Evolutionary conservation across 768 basidiomycete genomes (phyloP), one percentile per base, ranked within the genome.

Genomic region (Lentinula raphanica): DNA sequence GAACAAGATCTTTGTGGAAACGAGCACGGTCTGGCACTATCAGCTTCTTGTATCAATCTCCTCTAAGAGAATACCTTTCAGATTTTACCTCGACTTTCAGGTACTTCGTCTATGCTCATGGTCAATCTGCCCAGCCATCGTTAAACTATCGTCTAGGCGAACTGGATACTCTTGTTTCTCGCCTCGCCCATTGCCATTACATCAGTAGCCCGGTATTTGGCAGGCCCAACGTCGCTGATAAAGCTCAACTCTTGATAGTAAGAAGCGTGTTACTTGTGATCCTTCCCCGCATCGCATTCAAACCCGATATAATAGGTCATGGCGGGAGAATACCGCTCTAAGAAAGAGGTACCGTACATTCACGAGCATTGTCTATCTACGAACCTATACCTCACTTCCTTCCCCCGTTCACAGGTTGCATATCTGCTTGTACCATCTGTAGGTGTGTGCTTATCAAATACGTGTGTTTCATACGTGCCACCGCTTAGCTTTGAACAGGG

Each of bases 1-100:
- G 66, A 70, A 76, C 62, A 93, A 86, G 68, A 88, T 92, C 46
- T 92, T 94, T 62, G 86, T 93, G 31, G 92, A 95, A 63, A 92
- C 88, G 12, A 86, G 85, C 71, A 95, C 92, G 2, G 90, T 91
- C 56, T 58, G 84, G 72, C n/a, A 55, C 2, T 17, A 55, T 57
- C 12, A 29, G 12, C 39, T 27, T 27, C 13, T 35, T 13, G 9
- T 32, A 21, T 29, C 29, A 44, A 13, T 28, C 39, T n/a, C 12
- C 21, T 45, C 57, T 35, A 50, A 44, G 57, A 64, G 58, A 67
- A 54, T 56, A 39, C 29, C 19, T 44, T 21, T 19, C 62, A 85
- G 82, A 79, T 84, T 46, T 84, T 84, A 59, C 84, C 84, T 27
- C 63, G 76, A 19, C 67, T 85, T 17, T 76, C 81, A 60, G 81